phyloP scores from a whole-genome alignment of 768 basidiomycete genomes.

The Amanita inopinata region DNA sequence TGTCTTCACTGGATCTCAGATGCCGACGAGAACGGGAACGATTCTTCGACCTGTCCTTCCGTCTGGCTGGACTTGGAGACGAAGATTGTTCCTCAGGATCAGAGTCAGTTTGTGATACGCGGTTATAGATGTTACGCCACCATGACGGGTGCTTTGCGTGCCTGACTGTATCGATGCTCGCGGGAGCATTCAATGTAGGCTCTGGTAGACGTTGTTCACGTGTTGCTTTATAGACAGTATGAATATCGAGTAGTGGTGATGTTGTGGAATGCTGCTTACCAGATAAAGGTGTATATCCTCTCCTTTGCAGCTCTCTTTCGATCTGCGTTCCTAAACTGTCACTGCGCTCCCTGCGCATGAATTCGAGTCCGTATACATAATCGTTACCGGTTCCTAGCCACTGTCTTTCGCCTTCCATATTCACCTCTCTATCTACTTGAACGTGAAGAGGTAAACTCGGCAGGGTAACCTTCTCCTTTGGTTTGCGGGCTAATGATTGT shows the following conservation, averaged over 20 bases:
- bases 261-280: background rate
- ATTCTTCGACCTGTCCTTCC: background rate
- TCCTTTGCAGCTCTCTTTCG: conserved; percentile 38
- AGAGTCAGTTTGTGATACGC: conserved; percentile 34
- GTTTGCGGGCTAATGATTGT: conserved; percentile 4
- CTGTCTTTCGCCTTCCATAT: conserved; percentile 37
- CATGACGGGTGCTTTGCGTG: conserved; percentile 34
- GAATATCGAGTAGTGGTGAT: background rate
- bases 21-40: conserved; percentile 11
- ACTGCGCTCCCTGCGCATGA: conserved; percentile 35
- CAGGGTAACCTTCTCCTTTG: background rate
- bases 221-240: conserved; percentile 1
- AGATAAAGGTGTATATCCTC: conserved; percentile 31
- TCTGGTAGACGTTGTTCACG: background rate
- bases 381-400: conserved; percentile 43
- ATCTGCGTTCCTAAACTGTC: conserved; percentile 44
- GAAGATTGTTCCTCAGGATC: conserved; percentile 16
- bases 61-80: conserved; percentile 10
- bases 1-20: conserved; percentile 7
- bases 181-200: conserved; percentile 1
- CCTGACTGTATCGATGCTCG: conserved; percentile 12
- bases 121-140: conserved; percentile 48
- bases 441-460: conserved; percentile 21
- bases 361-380: conserved; percentile 33
- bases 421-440: conserved; percentile 31